phyloP scores from a whole-genome alignment of 2,329 filamentous ascomycete genomes.

The Sarocladium brachiariae region DNA sequence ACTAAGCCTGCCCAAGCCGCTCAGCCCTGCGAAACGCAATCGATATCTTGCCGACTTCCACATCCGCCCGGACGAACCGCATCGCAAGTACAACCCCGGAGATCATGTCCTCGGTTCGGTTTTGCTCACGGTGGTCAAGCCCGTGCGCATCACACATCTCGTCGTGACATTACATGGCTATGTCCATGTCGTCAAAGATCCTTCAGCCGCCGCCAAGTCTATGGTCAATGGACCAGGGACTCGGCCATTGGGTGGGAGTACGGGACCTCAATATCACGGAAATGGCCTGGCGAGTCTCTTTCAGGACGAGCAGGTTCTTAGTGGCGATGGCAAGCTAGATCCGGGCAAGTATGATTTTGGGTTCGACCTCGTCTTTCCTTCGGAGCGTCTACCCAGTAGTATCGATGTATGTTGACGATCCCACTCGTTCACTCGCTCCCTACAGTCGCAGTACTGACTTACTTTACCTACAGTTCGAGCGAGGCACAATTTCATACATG shows the following conservation, averaged over 20 bases:
- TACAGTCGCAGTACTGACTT: not conserved
- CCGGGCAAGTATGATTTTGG: constrained; percentile 74
- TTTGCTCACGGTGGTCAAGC: constrained; percentile 65
- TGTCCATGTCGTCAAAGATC: constrained; percentile 71
- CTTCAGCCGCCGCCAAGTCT: constrained; percentile 48
- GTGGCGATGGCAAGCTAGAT: constrained; percentile 69
- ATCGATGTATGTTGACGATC: constrained; percentile 66
- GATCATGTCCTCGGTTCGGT: constrained; percentile 69
- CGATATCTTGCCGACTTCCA: constrained; percentile 73
- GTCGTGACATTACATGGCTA: constrained; percentile 73
- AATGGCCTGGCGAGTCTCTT: constrained; percentile 77
- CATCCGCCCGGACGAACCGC: constrained; percentile 68
- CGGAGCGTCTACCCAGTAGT: constrained; percentile 72
- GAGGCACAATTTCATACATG: constrained; percentile 87
- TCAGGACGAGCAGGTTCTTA: constrained; percentile 73
- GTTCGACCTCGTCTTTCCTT: constrained; percentile 65
- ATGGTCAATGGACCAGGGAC: constrained; percentile 32
- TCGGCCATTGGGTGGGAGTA: constrained; percentile 30
- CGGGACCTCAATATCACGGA: constrained; percentile 54
- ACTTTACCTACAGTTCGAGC: constrained; percentile 65
- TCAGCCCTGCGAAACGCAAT: constrained; percentile 43
- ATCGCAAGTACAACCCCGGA: constrained; percentile 68
- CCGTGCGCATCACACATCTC: constrained; percentile 71
- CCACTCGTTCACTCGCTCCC: not conserved
- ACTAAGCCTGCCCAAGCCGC: constrained; percentile 41